Percentiles rank a stretch among this genome's conserved stretches.
phyloP scores from a whole-genome alignment of 768 basidiomycete genomes.

The Stropharia rugosoannulata region DNA sequence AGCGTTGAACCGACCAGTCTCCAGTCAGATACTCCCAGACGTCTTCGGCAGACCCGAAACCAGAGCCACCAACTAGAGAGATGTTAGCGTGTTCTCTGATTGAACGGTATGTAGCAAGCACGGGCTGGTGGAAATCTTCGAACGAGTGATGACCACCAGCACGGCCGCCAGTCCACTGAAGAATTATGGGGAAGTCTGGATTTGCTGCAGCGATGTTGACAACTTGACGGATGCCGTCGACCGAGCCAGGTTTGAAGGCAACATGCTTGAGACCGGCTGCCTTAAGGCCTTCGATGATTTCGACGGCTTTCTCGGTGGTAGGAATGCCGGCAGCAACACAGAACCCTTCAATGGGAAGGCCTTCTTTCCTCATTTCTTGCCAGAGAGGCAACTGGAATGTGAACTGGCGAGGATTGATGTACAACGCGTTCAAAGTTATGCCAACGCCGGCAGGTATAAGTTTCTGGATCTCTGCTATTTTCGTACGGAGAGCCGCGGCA shows the following conservation, averaged over 20 bases:
- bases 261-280: slow-evolving; percentile 92
- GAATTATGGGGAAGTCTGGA: slow-evolving; percentile 94
- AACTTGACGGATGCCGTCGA: slow-evolving; percentile 97
- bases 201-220: slow-evolving; percentile 93
- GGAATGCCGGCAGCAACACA: slow-evolving; percentile 98
- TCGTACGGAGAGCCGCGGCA: slow-evolving; percentile 80
- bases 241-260: slow-evolving; percentile 97
- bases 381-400: slow-evolving; percentile 96
- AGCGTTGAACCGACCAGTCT: slow-evolving; percentile 86
- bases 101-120: slow-evolving; percentile 83
- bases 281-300: slow-evolving; percentile 86
- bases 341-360: slow-evolving; percentile 96
- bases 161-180: slow-evolving; percentile 99
- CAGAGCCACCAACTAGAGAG: slow-evolving; percentile 88
- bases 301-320: slow-evolving; percentile 92
- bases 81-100: slow-evolving; percentile 92
- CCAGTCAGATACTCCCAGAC: slow-evolving; percentile 97
- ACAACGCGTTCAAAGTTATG: slow-evolving; percentile 90
- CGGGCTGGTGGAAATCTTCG: slow-evolving; percentile 98
- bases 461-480: slow-evolving; percentile 89
- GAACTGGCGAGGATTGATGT: slow-evolving; percentile 98
- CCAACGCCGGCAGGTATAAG: slow-evolving; percentile 87
- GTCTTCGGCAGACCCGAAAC: slow-evolving; percentile 93
- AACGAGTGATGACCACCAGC: slow-evolving; percentile 98
- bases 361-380: slow-evolving; percentile 97